Conservation (phyloP, 83 land plant genomes). For the Diphasiastrum complanatum region DNA sequence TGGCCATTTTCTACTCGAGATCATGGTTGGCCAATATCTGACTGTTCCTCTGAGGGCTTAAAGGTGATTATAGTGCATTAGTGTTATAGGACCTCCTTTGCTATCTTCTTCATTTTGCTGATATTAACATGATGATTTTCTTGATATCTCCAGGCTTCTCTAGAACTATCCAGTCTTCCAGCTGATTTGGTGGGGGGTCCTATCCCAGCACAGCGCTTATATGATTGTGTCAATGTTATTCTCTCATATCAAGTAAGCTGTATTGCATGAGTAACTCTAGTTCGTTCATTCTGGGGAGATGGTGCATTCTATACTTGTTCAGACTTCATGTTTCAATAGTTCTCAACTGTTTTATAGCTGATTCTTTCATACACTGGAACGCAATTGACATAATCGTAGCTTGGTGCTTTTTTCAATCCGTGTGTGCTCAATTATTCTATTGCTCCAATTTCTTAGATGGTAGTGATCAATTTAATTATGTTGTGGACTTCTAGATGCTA, state of each 20-base stretch:
- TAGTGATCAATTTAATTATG: too few relatives aligned
- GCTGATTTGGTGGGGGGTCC: conserved; percentile 59
- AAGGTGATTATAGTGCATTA: conserved; percentile 43
- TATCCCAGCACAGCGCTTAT: conserved; percentile 40
- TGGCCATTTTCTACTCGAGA: conserved; percentile 94
- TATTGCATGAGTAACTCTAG: neutral
- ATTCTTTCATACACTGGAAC: too few relatives aligned
- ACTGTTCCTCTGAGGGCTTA: conserved; percentile 88
- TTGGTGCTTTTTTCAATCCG: too few relatives aligned
- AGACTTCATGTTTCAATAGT: too few relatives aligned
- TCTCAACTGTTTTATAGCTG: too few relatives aligned
- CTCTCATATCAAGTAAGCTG: conserved; percentile 66
- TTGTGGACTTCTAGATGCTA: too few relatives aligned
- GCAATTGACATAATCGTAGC: too few relatives aligned
- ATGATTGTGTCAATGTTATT: conserved; percentile 75
- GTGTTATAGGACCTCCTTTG: neutral
- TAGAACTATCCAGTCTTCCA: conserved; percentile 54
- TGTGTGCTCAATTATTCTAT: too few relatives aligned
- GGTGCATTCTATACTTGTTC: too few relatives aligned
- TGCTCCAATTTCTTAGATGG: too few relatives aligned
- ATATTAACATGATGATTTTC: neutral
- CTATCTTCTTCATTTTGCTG: neutral
- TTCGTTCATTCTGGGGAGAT: too few relatives aligned
- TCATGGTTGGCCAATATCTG: conserved; percentile 99
- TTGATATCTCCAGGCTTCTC: conserved; percentile 37